Evolutionary conservation across 805 yeast genomes (phyloP), one percentile per base, ranked within the genome.

Genomic region (Wickerhamomyces queroliae): DNA sequence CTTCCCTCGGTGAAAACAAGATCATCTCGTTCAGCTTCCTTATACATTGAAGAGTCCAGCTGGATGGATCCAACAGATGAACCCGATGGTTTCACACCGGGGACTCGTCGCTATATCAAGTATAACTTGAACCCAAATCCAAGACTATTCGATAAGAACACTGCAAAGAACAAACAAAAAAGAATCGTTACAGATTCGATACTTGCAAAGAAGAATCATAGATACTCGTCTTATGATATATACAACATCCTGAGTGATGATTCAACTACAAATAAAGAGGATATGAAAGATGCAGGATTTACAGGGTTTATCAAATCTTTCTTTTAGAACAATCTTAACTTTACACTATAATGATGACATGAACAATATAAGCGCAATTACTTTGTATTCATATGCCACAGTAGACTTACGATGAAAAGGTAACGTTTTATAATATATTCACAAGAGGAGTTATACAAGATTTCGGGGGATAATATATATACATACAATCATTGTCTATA

Each of bases 31-130:
- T 39, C 43, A 21, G 37, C 51, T 13, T 52, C 62, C 3, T 31
- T 69, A 31, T 67, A 72, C 47, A 54, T 61, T 3, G 56, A 69
- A 12, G 76, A 70, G 30, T 62, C 69, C 16, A 69, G 66, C 40
- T 74, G 80, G 79, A 72, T 74, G 78, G 78, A 73, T 39, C 71
- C 77, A 3, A 48, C 56, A 38, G 63, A 56, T 21, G 49, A 42
- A 17, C n/a, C 42, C 4, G 6, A 30, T 20, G 42, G 54, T 2
- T 41, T 47, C 3, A 53, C 59, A 4, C 58, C 56, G 4, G 38
- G 41, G 11, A 48, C 53, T 5, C 36, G 47, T 22, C 31, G 56
- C 15, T 55, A 55, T 33, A 45, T 52, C n/a, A 47, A 47, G 33
- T 33, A 49, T 33, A 53, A 52, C 28, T 24, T 52, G 18, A 45